phyloP scores from a whole-genome alignment of 1,284 basidiomycete genomes.

The Austropuccinia psidii region DNA sequence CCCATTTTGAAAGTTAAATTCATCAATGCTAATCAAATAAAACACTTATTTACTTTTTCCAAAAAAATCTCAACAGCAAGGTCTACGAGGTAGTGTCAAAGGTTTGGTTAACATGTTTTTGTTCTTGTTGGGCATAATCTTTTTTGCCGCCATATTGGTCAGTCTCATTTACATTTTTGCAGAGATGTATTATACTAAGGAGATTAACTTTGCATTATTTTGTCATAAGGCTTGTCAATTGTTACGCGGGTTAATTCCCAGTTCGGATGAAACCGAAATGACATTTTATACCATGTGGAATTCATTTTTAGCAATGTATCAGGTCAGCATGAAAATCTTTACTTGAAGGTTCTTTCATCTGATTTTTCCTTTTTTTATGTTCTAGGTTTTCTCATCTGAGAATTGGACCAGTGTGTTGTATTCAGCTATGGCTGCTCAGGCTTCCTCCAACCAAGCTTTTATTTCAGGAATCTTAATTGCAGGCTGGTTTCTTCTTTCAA shows the following conservation, averaged over 20 bases:
- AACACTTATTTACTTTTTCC: neutral
- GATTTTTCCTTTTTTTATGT: neutral
- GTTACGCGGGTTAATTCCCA: slow-evolving; percentile 66
- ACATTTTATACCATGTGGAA: slow-evolving; percentile 86
- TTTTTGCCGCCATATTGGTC: slow-evolving; percentile 71
- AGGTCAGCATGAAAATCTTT: slow-evolving; percentile 46
- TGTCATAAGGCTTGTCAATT: slow-evolving; percentile 40
- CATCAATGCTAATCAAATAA: neutral
- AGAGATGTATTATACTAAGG: neutral
- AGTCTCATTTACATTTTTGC: slow-evolving; percentile 38
- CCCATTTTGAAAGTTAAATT: slow-evolving; percentile 35
- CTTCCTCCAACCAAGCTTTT: slow-evolving; percentile 62
- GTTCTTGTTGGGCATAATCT: slow-evolving; percentile 83
- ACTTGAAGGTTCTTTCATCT: neutral
- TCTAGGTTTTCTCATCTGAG: slow-evolving; percentile 82
- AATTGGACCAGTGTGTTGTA: slow-evolving; percentile 88
- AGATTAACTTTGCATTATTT: neutral
- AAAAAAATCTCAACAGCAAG: slow-evolving; percentile 42
- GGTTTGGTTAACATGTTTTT: slow-evolving; percentile 88
- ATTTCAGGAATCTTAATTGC: slow-evolving; percentile 69
- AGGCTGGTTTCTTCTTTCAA: slow-evolving; percentile 85
- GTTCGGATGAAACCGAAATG: slow-evolving; percentile 53
- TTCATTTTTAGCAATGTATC: slow-evolving; percentile 78
- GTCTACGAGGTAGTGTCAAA: slow-evolving; percentile 85
- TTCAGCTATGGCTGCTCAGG: slow-evolving; percentile 59